Evolutionary conservation across 192 early-diverging fungal genomes (phyloP), one percentile per base, ranked within the genome.

Genomic region (Podila horticola): DNA sequence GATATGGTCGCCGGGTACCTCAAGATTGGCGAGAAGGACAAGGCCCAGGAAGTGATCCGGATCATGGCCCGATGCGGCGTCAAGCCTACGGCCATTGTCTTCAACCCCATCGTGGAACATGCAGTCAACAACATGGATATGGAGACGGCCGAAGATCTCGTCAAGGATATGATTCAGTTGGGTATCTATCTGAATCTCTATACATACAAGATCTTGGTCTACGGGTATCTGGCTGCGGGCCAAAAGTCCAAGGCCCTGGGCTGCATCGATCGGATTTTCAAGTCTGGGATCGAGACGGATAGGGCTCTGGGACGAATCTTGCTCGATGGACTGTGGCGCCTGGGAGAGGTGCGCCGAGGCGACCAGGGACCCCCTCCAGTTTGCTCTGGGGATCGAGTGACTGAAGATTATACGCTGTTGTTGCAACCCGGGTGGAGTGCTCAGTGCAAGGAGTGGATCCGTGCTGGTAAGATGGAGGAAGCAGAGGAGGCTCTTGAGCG

Each of bases 61-160:
- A 68, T 79, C 61, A 79, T 79, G 76, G 76, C 76, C 10, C 31
- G 70, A 1, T 72, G 66, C 50, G 76, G 76, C 19, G 66, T 79
- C 34, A 67, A 68, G 36, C 76, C 76, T 10, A 72, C 76, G 9
- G 76, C 76, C 8, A 79, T 79, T 26, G 76, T 79, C 2, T 79
- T 72, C 34, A 79, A 79, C 51, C 76, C 76, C 0, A 79, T 79
- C 22, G 70, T 79, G 7, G 66, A 79, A n/a, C 76, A 79, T 63
- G 76, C 76, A 1, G 59, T 51, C 17, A 57, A 63, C 9, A 36
- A 55, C 28, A 36, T 79, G 22, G 62, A 59, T 9, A 79, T 79
- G 76, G 76, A 67, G 52, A 59, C 66, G 1, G 76, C 76, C 0
- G 76, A 79, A 11, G 66, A 66, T 6, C 41, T 79, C 49, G 76